phyloP scores from a whole-genome alignment of 192 early-diverging fungal genomes.

The Coemansia javaensis region DNA sequence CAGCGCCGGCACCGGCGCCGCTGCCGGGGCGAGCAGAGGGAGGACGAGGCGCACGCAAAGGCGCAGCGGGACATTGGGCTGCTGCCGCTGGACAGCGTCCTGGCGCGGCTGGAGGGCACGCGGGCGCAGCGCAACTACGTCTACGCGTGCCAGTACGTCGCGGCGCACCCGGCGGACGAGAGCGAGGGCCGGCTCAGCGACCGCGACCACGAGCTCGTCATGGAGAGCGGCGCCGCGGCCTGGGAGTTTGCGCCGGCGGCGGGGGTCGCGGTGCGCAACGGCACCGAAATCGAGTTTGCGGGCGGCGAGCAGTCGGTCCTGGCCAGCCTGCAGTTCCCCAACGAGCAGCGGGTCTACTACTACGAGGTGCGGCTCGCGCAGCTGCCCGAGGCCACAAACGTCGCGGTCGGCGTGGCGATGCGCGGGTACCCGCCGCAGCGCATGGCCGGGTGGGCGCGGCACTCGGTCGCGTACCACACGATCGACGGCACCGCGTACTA shows the following conservation, averaged over 20 bases:
- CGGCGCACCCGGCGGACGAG: conserved; percentile 43
- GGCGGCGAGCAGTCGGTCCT: conserved; percentile 36
- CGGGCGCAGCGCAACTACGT: conserved; percentile 32
- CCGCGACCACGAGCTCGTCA: conserved; percentile 26
- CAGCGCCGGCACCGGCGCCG: not conserved
- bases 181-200: conserved; percentile 26
- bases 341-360: conserved; percentile 49
- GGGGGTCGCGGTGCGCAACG: conserved; percentile 16
- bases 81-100: conserved; percentile 23
- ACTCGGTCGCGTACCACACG: conserved; percentile 67
- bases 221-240: conserved; percentile 40
- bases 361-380: conserved; percentile 47
- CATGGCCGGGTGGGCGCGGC: conserved; percentile 68
- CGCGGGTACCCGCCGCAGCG: conserved; percentile 63
- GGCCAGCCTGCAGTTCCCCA: conserved; percentile 45
- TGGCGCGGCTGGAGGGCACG: conserved; percentile 22
- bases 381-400: conserved; percentile 55
- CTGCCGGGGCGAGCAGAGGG: conserved; percentile 1
- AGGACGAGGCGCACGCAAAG: conserved; percentile 1
- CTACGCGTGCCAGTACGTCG: conserved; percentile 54
- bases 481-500: conserved; percentile 59
- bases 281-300: conserved; percentile 36
- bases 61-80: conserved; percentile 17
- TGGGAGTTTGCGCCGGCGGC: conserved; percentile 31
- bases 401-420: conserved; percentile 66